These are phyloP conservation scores for Citeromyces matritensis DNA, from an alignment of 805 yeast species.

Conservation along the genomic window DNA sequence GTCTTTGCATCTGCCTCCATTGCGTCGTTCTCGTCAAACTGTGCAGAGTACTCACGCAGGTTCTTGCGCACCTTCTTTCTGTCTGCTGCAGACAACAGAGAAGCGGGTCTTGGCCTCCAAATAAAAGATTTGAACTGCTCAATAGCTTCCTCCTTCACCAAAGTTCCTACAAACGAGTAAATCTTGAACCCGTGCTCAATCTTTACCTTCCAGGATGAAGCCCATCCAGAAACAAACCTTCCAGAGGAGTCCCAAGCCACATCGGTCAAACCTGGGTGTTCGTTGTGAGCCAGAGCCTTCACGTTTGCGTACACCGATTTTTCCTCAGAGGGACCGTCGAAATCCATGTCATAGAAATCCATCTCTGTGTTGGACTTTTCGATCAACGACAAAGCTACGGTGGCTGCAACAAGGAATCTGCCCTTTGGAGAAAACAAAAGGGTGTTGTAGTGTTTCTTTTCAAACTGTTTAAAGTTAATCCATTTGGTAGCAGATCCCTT, in stretches of 20 bases:
- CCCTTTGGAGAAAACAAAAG: slow-evolving; percentile 89
- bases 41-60: slow-evolving; percentile 77
- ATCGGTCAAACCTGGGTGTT: slow-evolving; percentile 67
- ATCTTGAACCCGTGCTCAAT: slow-evolving; percentile 85
- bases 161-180: slow-evolving; percentile 70
- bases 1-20: slow-evolving; percentile 91
- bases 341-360: slow-evolving; percentile 79
- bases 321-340: slow-evolving; percentile 45
- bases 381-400: slow-evolving; percentile 15
- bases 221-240: slow-evolving; percentile 77
- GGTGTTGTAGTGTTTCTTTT: slow-evolving; percentile 54
- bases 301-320: slow-evolving; percentile 37
- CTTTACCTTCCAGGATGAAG: slow-evolving; percentile 72
- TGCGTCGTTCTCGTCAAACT: slow-evolving; percentile 88
- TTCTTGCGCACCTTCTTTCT: slow-evolving; percentile 84
- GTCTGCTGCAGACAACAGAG: slow-evolving; percentile 61
- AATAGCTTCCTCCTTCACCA: slow-evolving; percentile 59
- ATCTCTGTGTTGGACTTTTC: slow-evolving; percentile 36
- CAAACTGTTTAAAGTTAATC: slow-evolving; percentile 38
- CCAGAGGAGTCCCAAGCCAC: slow-evolving; percentile 95
- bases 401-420: slow-evolving; percentile 53
- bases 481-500: slow-evolving; percentile 23
- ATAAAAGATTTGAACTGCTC: slow-evolving; percentile 78
- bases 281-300: slow-evolving; percentile 46
- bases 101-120: slow-evolving; percentile 96